Evolutionary conservation across 1,139 yeast genomes (phyloP).

Genomic region (Lodderomyces elongisporus): DNA sequence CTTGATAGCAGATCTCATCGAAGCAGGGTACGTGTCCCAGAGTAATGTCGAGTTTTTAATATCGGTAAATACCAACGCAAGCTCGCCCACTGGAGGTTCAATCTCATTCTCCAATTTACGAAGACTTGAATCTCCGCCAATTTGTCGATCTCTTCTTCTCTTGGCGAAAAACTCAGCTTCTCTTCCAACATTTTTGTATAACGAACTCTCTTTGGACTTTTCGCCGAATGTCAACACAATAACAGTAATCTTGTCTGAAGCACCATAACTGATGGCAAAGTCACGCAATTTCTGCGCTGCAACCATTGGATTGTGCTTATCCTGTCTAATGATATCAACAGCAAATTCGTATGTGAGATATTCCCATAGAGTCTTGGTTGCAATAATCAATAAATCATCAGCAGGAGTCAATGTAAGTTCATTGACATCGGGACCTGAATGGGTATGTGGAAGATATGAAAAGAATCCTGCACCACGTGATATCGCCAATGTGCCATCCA

Average conservation of each 20-base stretch:
- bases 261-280: slow-evolving; percentile 90
- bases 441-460: slow-evolving; percentile 80
- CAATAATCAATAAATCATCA: slow-evolving; percentile 85
- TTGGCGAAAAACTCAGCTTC: slow-evolving; percentile 40
- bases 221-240: slow-evolving; percentile 67
- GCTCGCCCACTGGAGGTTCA: slow-evolving; percentile 89
- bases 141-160: slow-evolving; percentile 51
- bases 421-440: slow-evolving; percentile 79
- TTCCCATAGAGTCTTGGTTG: slow-evolving; percentile 83
- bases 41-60: slow-evolving; percentile 87
- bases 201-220: slow-evolving; percentile 28
- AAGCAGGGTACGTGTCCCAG: slow-evolving; percentile 91
- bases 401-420: slow-evolving; percentile 58
- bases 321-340: slow-evolving; percentile 84
- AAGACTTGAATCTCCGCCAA: slow-evolving; percentile 71
- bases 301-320: slow-evolving; percentile 75
- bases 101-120: slow-evolving; percentile 89
- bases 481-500: slow-evolving; percentile 77
- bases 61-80: slow-evolving; percentile 96
- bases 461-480: slow-evolving; percentile 93
- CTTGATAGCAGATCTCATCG: slow-evolving; percentile 95
- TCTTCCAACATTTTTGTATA: slow-evolving; percentile 39
- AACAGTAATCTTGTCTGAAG: slow-evolving; percentile 76
- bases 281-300: slow-evolving; percentile 95
- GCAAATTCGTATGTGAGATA: slow-evolving; percentile 77